Evolutionary conservation across 345 rosid species (phyloP), one percentile per base, ranked within the genome.

Genomic region (Sonneratia caseolaris): DNA sequence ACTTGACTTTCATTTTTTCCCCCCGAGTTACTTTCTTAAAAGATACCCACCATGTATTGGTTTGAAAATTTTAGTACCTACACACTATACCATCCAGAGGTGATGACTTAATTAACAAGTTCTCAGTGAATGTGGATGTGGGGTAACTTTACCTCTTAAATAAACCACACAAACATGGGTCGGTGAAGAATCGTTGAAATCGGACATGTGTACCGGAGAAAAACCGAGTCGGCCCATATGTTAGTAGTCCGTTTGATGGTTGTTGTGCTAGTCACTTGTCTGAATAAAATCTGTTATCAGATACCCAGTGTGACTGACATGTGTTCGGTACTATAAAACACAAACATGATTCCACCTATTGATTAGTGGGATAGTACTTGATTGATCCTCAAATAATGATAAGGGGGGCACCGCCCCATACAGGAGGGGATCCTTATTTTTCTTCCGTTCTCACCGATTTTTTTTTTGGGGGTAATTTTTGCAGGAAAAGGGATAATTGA

Each of bases 401-500:
- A 18, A 38, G 37, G 69, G 14, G 56, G 64, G 64, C 64, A 7
- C 64, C 35, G 64, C 36, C 64, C 64, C 64, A n/a, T n/a, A 59
- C 24, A 15, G 9, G 43, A 4, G 43, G 43, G 9, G 43, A 4
- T 40, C 9, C 9, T 40, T 40, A 4, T 40, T 40, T 40, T 40
- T 8, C 43, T 40, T 40, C 43, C 43, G 9, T 40, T 40, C 9
- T 40, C 9, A 8, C 9, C 9, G 5, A 40, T 27, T 27, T 27
- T 27, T 27, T 27, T 27, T 27, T 27, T 27, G 32, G 32, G 32
- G 32, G 32, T 40, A 40, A 40, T 40, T 40, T 40, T 4, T 40
- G 9, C 43, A 40, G 5, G 43, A 47, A 66, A 72, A 75, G 71
- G 71, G 67, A 68, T 74, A 77, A 79, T 57, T 13, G 72, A 74